These are phyloP conservation scores for Teratosphaeriaceae sp. DNA, from an alignment of 2,329 filamentous ascomycete species.

Conservation along the genomic window DNA sequence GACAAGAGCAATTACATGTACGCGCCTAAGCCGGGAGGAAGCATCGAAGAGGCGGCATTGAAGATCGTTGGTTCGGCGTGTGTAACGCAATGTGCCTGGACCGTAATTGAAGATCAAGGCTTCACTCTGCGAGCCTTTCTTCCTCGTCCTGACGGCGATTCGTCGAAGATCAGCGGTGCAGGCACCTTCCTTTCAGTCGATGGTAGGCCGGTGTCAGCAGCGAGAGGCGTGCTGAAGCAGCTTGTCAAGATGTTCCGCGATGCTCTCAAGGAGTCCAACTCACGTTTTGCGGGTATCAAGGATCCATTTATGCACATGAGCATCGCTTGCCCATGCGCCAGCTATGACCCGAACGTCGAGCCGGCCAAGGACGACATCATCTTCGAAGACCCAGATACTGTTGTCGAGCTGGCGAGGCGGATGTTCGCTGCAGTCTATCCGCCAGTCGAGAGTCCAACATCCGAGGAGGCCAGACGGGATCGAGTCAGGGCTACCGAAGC, in stretches of 20 bases:
- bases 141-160: slow-evolving; percentile 44
- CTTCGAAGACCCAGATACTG: slow-evolving; percentile 50
- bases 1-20: slow-evolving; percentile 55
- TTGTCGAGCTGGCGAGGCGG: slow-evolving; percentile 39
- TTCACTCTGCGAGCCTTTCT: slow-evolving; percentile 54
- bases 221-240: slow-evolving; percentile 53
- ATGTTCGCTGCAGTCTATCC: slow-evolving; percentile 35
- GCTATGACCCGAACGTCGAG: slow-evolving; percentile 67
- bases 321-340: slow-evolving; percentile 54
- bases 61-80: slow-evolving; percentile 55
- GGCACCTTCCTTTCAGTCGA: slow-evolving; percentile 62
- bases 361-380: slow-evolving; percentile 66
- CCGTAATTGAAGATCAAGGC: slow-evolving; percentile 28
- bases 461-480: too few species aligned
- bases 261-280: slow-evolving; percentile 34
- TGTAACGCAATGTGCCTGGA: slow-evolving; percentile 48
- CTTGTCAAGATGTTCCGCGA: slow-evolving; percentile 49
- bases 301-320: slow-evolving; percentile 59
- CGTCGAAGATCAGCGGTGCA: slow-evolving; percentile 33
- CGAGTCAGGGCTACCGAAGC: too few species aligned
- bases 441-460: too few species aligned
- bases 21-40: slow-evolving; percentile 46
- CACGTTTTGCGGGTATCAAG: slow-evolving; percentile 28
- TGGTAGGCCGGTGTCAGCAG: slow-evolving; percentile 54
- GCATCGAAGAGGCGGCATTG: slow-evolving; percentile 51